Base-by-base conservation (phyloP, 306 rosid genomes). In the Mimosa bimucronata region DNA sequence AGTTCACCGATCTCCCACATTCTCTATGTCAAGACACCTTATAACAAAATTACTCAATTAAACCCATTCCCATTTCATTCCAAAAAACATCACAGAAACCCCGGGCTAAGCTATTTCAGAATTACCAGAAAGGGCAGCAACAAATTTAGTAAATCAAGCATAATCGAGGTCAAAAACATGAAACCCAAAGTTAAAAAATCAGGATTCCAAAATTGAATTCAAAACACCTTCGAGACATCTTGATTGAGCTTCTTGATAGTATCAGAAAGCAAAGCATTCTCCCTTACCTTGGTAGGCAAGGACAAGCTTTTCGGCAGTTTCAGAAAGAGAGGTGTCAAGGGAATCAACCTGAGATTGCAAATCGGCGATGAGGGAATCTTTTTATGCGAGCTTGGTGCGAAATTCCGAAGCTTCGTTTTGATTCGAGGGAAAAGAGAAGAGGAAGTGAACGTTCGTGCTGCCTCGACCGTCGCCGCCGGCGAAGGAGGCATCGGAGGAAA, bases 191-290 rank as follows among this genome's bases (percentile, higher is more conserved):
- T 58, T 25, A 58, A 12, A 58, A 58, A 4, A n/a, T n/a, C 66
- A 25, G 30, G 25, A 58, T 58, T 58, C 34, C 25, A 18, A 58
- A 62, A 64, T 12, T 2, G 62, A 60, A 65, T 81, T 45, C 50
- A 23, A 81, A 25, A 71, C 69, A 94, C 98, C 98, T 91, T 92
- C 6, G 98, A 74, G 66, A 95, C 98, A 91, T 95, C 97, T 90
- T 92, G 88, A 79, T 48, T 89, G 72, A 95, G 98, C 86, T 88
- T 95, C 87, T 77, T 91, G 31, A 92, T 94, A 1, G 95, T 65
- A 64, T 76, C 87, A 16, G 97, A 84, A 53, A 95, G 91, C 68
- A 66, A 66, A 66, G 88, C 84, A 76, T 91, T 95, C 84, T 95
- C 92, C 98, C 91, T 92, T 92, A 2, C 88, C 89, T 6, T 74